phyloP scores from a whole-genome alignment of 73 alveolate genomes.

The Paramecium pentaurelia region DNA sequence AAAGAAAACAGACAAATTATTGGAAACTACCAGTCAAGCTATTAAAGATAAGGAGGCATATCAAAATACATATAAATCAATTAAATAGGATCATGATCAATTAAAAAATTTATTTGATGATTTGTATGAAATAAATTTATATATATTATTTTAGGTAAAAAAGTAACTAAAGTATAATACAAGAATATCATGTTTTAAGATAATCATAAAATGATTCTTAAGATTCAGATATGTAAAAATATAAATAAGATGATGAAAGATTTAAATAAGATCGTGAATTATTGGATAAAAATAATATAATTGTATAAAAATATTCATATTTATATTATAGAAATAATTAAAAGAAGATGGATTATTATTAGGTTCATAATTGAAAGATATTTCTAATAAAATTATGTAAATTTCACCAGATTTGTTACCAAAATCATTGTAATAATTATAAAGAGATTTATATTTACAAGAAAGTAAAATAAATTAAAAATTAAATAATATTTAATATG shows the following conservation, averaged over 20 bases:
- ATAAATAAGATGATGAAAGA: not conserved
- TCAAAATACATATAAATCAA: not conserved
- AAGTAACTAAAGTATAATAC: not conserved
- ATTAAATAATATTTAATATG: not conserved
- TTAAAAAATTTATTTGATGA: slow-evolving; percentile 20
- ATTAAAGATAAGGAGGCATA: not conserved
- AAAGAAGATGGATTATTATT: not conserved
- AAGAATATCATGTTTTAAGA: not conserved
- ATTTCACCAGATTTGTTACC: not conserved
- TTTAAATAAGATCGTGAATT: not conserved
- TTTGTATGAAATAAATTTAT: not conserved
- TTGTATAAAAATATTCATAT: not conserved
- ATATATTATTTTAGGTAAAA: not conserved
- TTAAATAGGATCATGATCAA: not conserved
- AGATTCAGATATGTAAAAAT: not conserved
- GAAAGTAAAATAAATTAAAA: not conserved
- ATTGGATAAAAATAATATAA: not conserved
- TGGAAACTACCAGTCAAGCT: not conserved
- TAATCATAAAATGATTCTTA: not conserved
- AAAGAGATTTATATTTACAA: not conserved
- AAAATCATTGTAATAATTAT: not conserved
- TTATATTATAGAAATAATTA: not conserved
- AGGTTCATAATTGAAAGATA: not conserved
- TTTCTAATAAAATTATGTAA: not conserved
- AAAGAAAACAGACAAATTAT: not conserved